These are phyloP conservation scores for Pyrenophora teres DNA, from an alignment of 2,329 filamentous ascomycete species.

Conservation along the genomic window DNA sequence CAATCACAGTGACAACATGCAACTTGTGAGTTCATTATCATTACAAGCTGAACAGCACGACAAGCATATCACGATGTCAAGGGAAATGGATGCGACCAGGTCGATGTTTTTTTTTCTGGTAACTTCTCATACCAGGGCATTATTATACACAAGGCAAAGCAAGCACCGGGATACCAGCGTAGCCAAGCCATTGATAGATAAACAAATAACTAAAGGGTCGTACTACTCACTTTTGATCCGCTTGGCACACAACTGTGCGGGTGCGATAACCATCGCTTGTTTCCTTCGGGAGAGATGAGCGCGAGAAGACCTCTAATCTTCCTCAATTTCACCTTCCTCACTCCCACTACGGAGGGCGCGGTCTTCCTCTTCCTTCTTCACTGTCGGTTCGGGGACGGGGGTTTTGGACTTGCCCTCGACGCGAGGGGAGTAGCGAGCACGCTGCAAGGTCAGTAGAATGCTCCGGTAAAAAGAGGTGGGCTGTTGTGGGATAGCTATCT, in stretches of 20 bases:
- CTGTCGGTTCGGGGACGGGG: conserved; percentile 46
- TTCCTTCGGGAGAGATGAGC: conserved; percentile 5
- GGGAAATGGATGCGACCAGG: too few relatives aligned
- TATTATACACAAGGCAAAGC: background rate
- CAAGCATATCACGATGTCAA: too few relatives aligned
- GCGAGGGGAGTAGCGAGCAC: conserved; percentile 57
- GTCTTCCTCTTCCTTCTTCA: conserved; percentile 60
- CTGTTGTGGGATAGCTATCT: background rate
- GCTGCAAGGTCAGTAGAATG: conserved; percentile 25
- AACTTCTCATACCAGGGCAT: background rate
- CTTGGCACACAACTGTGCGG: background rate
- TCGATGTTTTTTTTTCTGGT: too few relatives aligned
- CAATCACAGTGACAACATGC: too few relatives aligned
- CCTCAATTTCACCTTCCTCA: conserved; percentile 97
- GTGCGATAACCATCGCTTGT: background rate
- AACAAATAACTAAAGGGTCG: conserved; percentile 1
- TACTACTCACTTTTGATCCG: conserved; percentile 11
- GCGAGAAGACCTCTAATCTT: conserved; percentile 54
- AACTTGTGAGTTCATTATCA: too few relatives aligned
- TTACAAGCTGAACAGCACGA: too few relatives aligned
- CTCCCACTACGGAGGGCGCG: conserved; percentile 78
- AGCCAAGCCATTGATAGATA: background rate
- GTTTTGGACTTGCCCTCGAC: conserved; percentile 65
- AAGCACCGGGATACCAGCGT: background rate
- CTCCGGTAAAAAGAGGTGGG: background rate